Conservation (phyloP, 441 rosid genomes). For the Pelargonium citronellum region DNA sequence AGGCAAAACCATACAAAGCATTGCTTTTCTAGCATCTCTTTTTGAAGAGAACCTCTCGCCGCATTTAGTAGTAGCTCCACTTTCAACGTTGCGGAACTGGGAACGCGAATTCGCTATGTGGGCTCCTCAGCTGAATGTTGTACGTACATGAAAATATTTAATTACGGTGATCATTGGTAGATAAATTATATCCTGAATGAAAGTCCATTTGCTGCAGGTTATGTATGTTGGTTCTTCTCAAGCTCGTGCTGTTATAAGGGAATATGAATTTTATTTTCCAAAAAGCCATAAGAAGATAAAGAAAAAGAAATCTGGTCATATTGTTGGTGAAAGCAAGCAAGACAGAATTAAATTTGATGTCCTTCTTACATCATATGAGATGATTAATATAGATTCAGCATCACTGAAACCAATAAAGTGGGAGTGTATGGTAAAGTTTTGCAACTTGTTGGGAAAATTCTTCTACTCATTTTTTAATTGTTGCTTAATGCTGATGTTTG, state of each 20-base stretch:
- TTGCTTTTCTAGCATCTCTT: conserved; percentile 94
- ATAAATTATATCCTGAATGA: conserved; percentile 10
- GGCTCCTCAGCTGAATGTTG: conserved; percentile 99
- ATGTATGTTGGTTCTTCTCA: conserved; percentile 92
- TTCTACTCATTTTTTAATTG: conserved; percentile 12
- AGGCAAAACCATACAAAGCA: conserved; percentile 99
- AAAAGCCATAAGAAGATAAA: conserved; percentile 63
- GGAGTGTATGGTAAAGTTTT: conserved; percentile 86
- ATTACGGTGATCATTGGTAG: conserved; percentile 11
- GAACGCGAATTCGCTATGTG: conserved; percentile 95
- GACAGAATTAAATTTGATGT: conserved; percentile 95
- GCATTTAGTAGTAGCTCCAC: conserved; percentile 96
- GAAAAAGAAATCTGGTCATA: conserved; percentile 83
- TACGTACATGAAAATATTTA: conserved; percentile 33
- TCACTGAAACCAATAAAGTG: conserved; percentile 84
- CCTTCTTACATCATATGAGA: conserved; percentile 96
- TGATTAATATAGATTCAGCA: conserved; percentile 81
- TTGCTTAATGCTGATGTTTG: conserved; percentile 28
- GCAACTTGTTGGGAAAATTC: conserved; percentile 18
- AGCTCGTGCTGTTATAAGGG: conserved; percentile 85
- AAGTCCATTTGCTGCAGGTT: conserved; percentile 44
- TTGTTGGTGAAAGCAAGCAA: conserved; percentile 72
- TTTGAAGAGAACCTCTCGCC: conserved; percentile 58
- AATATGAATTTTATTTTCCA: conserved; percentile 84
- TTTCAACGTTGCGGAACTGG: conserved; percentile 96